These are phyloP conservation scores for Chlorella variabilis DNA, from an alignment of 163 green algal species.

Conservation along the genomic window DNA sequence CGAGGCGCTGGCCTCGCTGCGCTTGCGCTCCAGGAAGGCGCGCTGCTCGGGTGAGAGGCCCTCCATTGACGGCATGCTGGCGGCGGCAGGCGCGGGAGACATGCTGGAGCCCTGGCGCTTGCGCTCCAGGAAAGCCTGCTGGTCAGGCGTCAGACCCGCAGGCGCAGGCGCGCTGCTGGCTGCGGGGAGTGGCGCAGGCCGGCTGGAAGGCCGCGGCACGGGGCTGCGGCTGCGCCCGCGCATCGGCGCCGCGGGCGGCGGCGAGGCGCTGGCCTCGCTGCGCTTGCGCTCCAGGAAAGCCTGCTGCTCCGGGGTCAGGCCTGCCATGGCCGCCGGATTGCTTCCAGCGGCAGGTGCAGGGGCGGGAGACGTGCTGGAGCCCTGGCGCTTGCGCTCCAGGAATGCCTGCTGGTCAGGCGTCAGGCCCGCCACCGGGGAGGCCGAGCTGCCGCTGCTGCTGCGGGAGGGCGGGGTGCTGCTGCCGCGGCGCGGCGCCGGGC, in stretches of 20 bases:
- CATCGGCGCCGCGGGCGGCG: neutral
- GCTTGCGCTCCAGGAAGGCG: conserved; percentile 1
- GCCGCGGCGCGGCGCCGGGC: too few species aligned
- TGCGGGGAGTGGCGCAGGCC: neutral
- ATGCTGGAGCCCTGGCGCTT: neutral
- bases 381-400: neutral
- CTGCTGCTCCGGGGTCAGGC: neutral
- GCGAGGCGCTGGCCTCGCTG: neutral
- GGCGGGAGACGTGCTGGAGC: neutral
- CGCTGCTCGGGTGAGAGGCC: neutral
- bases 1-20: neutral
- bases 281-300: conserved; percentile 4
- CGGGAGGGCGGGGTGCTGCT: too few species aligned
- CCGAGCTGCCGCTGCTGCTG: too few species aligned
- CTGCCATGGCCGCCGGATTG: too few species aligned
- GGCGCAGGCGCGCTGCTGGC: neutral
- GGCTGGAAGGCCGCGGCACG: neutral
- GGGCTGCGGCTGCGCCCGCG: neutral
- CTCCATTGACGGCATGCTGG: neutral
- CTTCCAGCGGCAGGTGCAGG: neutral
- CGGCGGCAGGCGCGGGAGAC: too few species aligned
- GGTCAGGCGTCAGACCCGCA: neutral
- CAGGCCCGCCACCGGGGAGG: too few species aligned
- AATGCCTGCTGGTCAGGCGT: neutral
- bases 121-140: neutral